These are phyloP conservation scores for Calonectria hawksworthii DNA, from an alignment of 2,329 filamentous ascomycete species.

Conservation along the genomic window DNA sequence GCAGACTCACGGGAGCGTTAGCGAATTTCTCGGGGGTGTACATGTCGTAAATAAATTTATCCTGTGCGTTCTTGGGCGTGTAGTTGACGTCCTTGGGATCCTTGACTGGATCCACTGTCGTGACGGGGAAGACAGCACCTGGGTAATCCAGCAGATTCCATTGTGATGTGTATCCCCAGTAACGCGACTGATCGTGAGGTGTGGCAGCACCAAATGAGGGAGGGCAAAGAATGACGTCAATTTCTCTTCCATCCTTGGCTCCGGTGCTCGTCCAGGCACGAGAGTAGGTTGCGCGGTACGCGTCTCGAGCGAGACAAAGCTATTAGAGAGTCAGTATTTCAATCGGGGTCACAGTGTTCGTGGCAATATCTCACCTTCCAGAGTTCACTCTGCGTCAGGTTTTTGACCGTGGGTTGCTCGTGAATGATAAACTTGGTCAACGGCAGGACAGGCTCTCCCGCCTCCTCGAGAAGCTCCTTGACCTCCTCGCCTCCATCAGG, in stretches of 20 bases:
- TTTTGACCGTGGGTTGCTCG: slow-evolving; percentile 61
- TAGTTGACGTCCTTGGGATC: slow-evolving; percentile 44
- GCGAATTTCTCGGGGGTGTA: slow-evolving; percentile 45
- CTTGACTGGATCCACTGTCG: slow-evolving; percentile 43
- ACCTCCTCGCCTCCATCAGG: slow-evolving; percentile 71
- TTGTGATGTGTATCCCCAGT: slow-evolving; percentile 75
- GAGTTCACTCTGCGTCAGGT: slow-evolving; percentile 55
- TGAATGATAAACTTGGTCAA: slow-evolving; percentile 72
- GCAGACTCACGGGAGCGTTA: slow-evolving; percentile 45
- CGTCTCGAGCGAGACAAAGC: slow-evolving; percentile 55
- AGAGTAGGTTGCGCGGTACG: slow-evolving; percentile 54
- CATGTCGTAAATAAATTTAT: slow-evolving; percentile 47
- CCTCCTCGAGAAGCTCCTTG: slow-evolving; percentile 61
- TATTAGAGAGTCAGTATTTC: slow-evolving; percentile 18
- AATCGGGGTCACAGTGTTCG: background rate
- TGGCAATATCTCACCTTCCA: slow-evolving; percentile 50
- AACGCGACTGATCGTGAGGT: slow-evolving; percentile 59
- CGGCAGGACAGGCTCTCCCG: slow-evolving; percentile 70
- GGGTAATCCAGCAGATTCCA: slow-evolving; percentile 81
- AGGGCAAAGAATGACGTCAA: slow-evolving; percentile 75
- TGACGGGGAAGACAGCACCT: slow-evolving; percentile 71
- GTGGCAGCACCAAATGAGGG: slow-evolving; percentile 65
- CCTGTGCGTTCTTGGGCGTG: slow-evolving; percentile 45
- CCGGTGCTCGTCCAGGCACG: slow-evolving; percentile 55
- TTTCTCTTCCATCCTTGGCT: slow-evolving; percentile 43